phyloP scores from a whole-genome alignment of 352 stramenopile species.

The Pythium phragmiticola region DNA sequence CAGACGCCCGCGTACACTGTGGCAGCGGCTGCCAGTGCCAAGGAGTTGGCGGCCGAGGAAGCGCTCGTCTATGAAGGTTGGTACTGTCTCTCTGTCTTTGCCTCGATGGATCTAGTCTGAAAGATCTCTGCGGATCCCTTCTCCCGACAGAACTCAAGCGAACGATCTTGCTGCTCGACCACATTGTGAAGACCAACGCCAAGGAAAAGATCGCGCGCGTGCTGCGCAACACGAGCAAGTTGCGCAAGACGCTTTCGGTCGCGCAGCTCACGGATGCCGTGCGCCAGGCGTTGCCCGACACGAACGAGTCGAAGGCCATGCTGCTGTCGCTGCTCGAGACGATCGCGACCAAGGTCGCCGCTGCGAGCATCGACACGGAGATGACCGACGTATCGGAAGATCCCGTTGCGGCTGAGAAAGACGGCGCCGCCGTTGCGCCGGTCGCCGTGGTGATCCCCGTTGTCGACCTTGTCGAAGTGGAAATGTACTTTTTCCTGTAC shows the following conservation, averaged over 20 bases:
- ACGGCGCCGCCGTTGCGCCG: constrained; percentile 9
- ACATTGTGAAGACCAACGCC: constrained; percentile 77
- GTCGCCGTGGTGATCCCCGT: constrained; percentile 39
- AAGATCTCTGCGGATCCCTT: not conserved
- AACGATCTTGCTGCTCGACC: constrained; percentile 67
- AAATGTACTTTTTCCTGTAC: constrained; percentile 83
- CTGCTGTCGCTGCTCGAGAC: constrained; percentile 54
- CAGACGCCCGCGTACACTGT: constrained; percentile 62
- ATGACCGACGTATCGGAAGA: constrained; percentile 51
- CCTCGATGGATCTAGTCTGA: not conserved
- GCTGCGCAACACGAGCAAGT: constrained; percentile 72
- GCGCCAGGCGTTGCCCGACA: constrained; percentile 54
- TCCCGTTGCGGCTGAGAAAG: constrained; percentile 19
- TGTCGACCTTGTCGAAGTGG: constrained; percentile 81
- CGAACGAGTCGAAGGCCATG: constrained; percentile 56
- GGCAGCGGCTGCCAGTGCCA: constrained; percentile 32
- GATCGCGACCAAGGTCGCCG: constrained; percentile 41
- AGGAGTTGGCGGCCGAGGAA: constrained; percentile 60
- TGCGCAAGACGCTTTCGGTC: constrained; percentile 76
- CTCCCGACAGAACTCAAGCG: constrained; percentile 66
- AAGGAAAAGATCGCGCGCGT: constrained; percentile 85
- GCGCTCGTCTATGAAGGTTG: constrained; percentile 56
- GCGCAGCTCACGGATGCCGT: constrained; percentile 60
- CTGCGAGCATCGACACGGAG: constrained; percentile 45
- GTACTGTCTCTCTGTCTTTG: not conserved